These are phyloP conservation scores for Trametes sp. DNA, from an alignment of 1,284 basidiomycete genomes.

Conservation along the genomic window DNA sequence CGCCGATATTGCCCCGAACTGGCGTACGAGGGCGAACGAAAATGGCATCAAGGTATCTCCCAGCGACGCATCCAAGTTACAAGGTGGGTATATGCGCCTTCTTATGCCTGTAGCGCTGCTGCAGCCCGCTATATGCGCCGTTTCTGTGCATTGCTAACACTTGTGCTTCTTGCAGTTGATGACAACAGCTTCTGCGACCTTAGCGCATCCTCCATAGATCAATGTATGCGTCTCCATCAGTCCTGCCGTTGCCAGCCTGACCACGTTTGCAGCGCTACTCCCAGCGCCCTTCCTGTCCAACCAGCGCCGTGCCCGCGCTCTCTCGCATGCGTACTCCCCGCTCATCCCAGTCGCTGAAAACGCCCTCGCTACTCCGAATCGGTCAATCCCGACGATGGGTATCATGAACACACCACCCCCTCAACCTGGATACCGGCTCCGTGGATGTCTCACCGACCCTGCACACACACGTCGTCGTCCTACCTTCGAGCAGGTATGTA, in stretches of 20 bases:
- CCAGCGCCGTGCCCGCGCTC: slow-evolving; percentile 66
- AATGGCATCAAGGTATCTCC: slow-evolving; percentile 73
- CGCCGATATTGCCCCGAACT: slow-evolving; percentile 71
- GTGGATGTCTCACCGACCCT: slow-evolving; percentile 77
- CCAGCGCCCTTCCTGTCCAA: slow-evolving; percentile 67
- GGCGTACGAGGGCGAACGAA: slow-evolving; percentile 74
- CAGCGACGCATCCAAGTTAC: slow-evolving; percentile 57
- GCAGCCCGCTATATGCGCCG: slow-evolving; percentile 18
- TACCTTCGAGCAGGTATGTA: slow-evolving; percentile 45
- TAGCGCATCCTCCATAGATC: slow-evolving; percentile 39
- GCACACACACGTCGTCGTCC: slow-evolving; percentile 69
- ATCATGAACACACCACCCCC: slow-evolving; percentile 71
- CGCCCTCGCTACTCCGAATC: slow-evolving; percentile 43
- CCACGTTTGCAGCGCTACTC: slow-evolving; percentile 54
- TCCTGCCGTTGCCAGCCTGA: slow-evolving; percentile 17
- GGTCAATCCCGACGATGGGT: slow-evolving; percentile 36
- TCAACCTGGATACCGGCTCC: slow-evolving; percentile 66
- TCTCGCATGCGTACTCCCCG: slow-evolving; percentile 42
- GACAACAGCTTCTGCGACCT: slow-evolving; percentile 37
- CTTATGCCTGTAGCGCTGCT: not conserved
- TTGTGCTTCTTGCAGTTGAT: slow-evolving; percentile 28
- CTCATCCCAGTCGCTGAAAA: slow-evolving; percentile 38
- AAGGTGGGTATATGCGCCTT: slow-evolving; percentile 45
- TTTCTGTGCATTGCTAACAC: slow-evolving; percentile 14
- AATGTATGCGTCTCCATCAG: slow-evolving; percentile 36